Conservation (phyloP, 352 stramenopile species). For the Pythium phragmiticola region DNA sequence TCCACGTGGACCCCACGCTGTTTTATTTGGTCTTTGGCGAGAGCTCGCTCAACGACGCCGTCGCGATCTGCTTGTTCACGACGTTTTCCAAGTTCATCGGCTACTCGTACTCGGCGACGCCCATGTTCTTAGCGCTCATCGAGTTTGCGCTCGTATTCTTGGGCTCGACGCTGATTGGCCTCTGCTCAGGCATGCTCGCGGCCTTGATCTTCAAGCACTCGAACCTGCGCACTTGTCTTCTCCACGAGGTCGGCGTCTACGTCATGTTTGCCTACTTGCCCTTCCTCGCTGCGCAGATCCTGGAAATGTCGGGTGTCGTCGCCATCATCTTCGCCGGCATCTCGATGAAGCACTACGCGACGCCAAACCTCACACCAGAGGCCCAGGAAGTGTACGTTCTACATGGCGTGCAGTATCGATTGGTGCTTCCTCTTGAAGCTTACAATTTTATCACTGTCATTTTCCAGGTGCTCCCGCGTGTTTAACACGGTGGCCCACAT, state of each 20-base stretch:
- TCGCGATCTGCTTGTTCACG: slow-evolving; percentile 93
- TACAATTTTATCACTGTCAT: not conserved
- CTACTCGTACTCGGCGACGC: slow-evolving; percentile 76
- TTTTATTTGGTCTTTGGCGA: slow-evolving; percentile 97
- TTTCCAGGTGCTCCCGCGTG: slow-evolving; percentile 68
- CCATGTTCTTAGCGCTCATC: slow-evolving; percentile 77
- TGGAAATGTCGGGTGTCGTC: slow-evolving; percentile 91
- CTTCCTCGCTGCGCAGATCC: slow-evolving; percentile 69
- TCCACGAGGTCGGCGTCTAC: slow-evolving; percentile 89
- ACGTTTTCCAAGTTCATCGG: slow-evolving; percentile 92
- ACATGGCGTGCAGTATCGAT: not conserved
- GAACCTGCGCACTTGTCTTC: slow-evolving; percentile 81
- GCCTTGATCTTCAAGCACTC: slow-evolving; percentile 90
- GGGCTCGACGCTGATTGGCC: slow-evolving; percentile 86
- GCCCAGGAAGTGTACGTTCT: slow-evolving; percentile 73
- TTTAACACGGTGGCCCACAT: slow-evolving; percentile 92
- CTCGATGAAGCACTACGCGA: slow-evolving; percentile 88
- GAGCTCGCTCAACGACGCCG: slow-evolving; percentile 93
- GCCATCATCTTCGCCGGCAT: slow-evolving; percentile 94
- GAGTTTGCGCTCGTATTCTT: slow-evolving; percentile 91
- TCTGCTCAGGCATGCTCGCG: slow-evolving; percentile 78
- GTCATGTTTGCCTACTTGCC: slow-evolving; percentile 87
- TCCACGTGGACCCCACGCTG: slow-evolving; percentile 87
- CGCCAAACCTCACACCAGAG: slow-evolving; percentile 82
- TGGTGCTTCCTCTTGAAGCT: not conserved